phyloP scores from a whole-genome alignment of 306 rosid genomes.

The Abrus pulchellus region DNA sequence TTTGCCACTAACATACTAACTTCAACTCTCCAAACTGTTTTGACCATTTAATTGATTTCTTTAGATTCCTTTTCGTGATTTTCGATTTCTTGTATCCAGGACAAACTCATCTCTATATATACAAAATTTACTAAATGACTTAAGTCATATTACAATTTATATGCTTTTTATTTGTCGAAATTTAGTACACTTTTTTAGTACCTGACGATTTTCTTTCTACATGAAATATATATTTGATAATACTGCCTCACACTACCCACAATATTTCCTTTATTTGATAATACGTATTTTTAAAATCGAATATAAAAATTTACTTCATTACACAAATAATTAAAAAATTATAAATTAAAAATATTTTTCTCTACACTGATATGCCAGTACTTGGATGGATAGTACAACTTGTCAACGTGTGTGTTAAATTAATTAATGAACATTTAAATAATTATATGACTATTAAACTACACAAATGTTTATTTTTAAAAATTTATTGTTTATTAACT shows the following conservation, averaged over 20 bases:
- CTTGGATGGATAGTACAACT: not conserved
- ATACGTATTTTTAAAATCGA: too few species aligned
- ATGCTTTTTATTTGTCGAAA: too few species aligned
- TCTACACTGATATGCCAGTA: not conserved
- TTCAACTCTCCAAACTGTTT: slow-evolving; percentile 14
- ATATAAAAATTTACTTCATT: too few species aligned
- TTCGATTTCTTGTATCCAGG: not conserved
- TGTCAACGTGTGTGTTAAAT: not conserved
- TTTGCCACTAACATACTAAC: slow-evolving; percentile 5
- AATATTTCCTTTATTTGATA: not conserved
- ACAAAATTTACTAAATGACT: not conserved
- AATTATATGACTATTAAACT: not conserved
- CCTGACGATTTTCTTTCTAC: not conserved
- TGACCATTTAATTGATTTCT: not conserved
- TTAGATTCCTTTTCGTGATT: not conserved
- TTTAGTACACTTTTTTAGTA: not conserved
- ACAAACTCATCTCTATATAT: not conserved
- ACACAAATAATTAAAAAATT: too few species aligned
- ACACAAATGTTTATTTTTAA: not conserved
- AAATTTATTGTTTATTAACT: not conserved
- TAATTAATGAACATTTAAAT: not conserved
- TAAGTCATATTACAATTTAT: too few species aligned
- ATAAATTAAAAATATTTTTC: not conserved
- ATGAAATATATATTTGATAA: not conserved
- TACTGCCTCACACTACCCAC: not conserved